A percentile compares a stretch with the other conserved stretches of the same genome.
phyloP scores from a whole-genome alignment of 2,329 filamentous ascomycete species.

The Aspergillus alliaceus region DNA sequence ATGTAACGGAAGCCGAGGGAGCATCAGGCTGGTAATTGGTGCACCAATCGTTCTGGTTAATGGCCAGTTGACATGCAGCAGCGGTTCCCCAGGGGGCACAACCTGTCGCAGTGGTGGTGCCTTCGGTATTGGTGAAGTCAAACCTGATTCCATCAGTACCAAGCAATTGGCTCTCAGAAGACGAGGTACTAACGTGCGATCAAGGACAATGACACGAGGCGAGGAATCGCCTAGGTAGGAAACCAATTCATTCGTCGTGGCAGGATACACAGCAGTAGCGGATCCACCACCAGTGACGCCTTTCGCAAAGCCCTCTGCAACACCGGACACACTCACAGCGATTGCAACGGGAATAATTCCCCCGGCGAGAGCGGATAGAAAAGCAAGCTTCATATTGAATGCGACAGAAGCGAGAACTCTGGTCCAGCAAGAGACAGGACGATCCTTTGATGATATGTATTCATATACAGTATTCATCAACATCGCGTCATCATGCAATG shows the following conservation, averaged over 20 bases:
- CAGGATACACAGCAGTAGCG: slow-evolving; percentile 55
- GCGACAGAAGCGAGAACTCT: neutral
- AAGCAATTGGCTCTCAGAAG: too few relatives aligned
- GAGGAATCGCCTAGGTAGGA: slow-evolving; percentile 57
- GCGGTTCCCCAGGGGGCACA: slow-evolving; percentile 61
- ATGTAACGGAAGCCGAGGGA: slow-evolving; percentile 44
- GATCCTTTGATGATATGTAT: neutral
- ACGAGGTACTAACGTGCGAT: slow-evolving; percentile 6
- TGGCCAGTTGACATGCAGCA: slow-evolving; percentile 57
- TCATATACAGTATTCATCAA: neutral
- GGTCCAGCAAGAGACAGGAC: neutral
- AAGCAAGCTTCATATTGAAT: slow-evolving; percentile 18
- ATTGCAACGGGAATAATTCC: slow-evolving; percentile 11
- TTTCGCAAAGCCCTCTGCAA: slow-evolving; percentile 50
- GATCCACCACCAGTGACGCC: slow-evolving; percentile 62
- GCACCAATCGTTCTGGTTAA: slow-evolving; percentile 62
- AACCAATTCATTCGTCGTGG: slow-evolving; percentile 56
- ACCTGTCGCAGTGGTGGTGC: slow-evolving; percentile 51
- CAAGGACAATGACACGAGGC: slow-evolving; percentile 56
- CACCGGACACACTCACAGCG: slow-evolving; percentile 24
- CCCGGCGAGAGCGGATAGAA: slow-evolving; percentile 11
- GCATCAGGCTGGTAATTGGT: slow-evolving; percentile 58
- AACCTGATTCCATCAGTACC: neutral
- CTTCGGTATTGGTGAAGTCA: slow-evolving; percentile 19
- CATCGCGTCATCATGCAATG: neutral